Evolutionary conservation across 805 yeast genomes (phyloP).

Genomic region (Saccharomycopsis oosterbeekiorum): DNA sequence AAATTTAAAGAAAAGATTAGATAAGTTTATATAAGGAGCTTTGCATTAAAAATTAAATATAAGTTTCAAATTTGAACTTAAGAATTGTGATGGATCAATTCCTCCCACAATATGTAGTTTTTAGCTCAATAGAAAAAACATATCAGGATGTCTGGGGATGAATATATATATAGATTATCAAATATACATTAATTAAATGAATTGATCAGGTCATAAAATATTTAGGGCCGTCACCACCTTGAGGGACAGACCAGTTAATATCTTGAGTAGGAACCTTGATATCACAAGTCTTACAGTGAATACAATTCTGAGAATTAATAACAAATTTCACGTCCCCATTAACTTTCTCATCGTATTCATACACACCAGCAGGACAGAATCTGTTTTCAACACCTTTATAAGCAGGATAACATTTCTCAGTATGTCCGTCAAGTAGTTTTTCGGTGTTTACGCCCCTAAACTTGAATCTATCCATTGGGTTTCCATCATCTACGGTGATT

Average conservation of each 20-base stretch:
- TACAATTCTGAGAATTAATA: constrained; percentile 94
- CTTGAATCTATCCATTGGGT: constrained; percentile 22
- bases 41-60: neutral
- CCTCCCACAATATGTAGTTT: too few relatives aligned
- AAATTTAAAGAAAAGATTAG: neutral
- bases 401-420: constrained; percentile 41
- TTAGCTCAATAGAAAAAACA: too few relatives aligned
- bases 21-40: neutral
- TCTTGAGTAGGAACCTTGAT: constrained; percentile 94
- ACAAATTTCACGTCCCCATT: constrained; percentile 54
- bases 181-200: neutral
- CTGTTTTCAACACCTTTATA: constrained; percentile 82
- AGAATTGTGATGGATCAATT: too few relatives aligned
- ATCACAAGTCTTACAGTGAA: constrained; percentile 97
- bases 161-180: neutral
- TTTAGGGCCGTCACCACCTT: constrained; percentile 98
- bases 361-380: constrained; percentile 98
- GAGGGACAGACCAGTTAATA: constrained; percentile 95
- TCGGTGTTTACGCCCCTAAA: constrained; percentile 23
- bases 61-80: neutral
- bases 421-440: constrained; percentile 17
- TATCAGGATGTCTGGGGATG: neutral
- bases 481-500: constrained; percentile 35
- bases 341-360: constrained; percentile 67
- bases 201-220: constrained; percentile 62